Base-by-base conservation (phyloP, 805 yeast species). In the Myxozyma vanderwaltii region DNA sequence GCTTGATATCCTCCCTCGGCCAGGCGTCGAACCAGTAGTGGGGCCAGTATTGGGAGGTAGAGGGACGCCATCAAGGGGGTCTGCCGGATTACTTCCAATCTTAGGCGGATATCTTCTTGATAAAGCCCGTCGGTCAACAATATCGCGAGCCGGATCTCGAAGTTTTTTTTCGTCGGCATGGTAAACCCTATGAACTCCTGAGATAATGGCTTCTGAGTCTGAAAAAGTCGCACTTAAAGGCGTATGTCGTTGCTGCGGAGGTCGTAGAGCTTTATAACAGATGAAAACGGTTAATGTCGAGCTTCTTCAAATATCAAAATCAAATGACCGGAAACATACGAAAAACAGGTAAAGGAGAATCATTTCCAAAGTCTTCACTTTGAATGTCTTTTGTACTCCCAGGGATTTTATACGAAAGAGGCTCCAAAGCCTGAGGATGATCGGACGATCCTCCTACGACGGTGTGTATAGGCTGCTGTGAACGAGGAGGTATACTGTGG, bases 351-450 rank as follows among this genome's bases (percentile, higher is more conserved):
- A 66, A 38, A 10, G 51, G 52, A 17, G 56, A 40, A 19, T 65
- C 67, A 23, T 58, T 55, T 4, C 23, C 45, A 47, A 44, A 59
- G 23, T 66, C 68, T 12, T 58, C 69, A 15, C 48, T 27, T 17
- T 53, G 55, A 29, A 66, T 58, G 26, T 59, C 58, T 13, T 38
- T 38, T 4, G 65, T 40, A 10, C 57, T 63, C 4, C 50, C 58
- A 4, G 69, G 69, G n/a, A 66, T 48, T 12, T 64, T 58, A 39
- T 66, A 66, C 5, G 63, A 53, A 4, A 66, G 65, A 12, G 69
- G 60, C 26, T 61, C 68, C 43, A 56, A 61, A 15, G 66, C 62
- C 33, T 38, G 48, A 6, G 47, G 54, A n/a, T 29, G 27, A 24
- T 44, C 58, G 6, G 69, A 67, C 13, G 66, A 36, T 15, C 62